Evolutionary conservation across 805 yeast genomes (phyloP), one percentile per base, ranked within the genome.

Genomic region (Pichia exigua): DNA sequence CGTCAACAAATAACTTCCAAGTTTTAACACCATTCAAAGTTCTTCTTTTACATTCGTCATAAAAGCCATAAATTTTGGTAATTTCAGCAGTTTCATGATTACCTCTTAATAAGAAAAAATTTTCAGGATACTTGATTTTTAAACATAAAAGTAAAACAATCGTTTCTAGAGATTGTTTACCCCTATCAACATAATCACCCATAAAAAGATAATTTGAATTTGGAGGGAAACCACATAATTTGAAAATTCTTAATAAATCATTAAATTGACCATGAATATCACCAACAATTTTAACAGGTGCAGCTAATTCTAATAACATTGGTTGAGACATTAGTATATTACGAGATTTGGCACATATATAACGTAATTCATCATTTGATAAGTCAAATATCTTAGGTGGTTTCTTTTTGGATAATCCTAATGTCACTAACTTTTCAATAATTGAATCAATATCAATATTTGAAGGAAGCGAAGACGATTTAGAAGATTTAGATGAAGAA

Each of bases 271-370:
- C 95, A 67, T 87, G 94, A 50, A 87, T 83, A 68, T 88, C 90
- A 43, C 94, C 94, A 8, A 86, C 92, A 53, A 87, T 79, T 64
- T 87, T 87, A 4, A 86, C 92, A 0, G 94, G 91, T 0, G 94
- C 85, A 2, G 85, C 81, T 54, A 84, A 67, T 57, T 81, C 79
- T 54, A 84, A 69, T 48, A 84, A 64, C 35, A 83, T 75, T 10
- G 91, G 90, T 59, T 84, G 91, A 11, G 68, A 72, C 64, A 83
- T 61, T 50, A 84, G 82, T 18, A 83, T 71, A 46, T 80, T 77
- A 52, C 88, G 70, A 6, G 86, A 76, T 55, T 73, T 77, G 21
- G 78, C 72, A 62, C 85, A 76, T 44, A 83, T 74, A 56, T 72
- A 69, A 61, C 77, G 81, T 44, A 83, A 73, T 59, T 83, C 87